A percentile compares a stretch with the other conserved stretches of the same genome.
These are phyloP conservation scores for Actinidia arguta DNA, from an alignment of 179 eudicot genomes.

Conservation along the genomic window DNA sequence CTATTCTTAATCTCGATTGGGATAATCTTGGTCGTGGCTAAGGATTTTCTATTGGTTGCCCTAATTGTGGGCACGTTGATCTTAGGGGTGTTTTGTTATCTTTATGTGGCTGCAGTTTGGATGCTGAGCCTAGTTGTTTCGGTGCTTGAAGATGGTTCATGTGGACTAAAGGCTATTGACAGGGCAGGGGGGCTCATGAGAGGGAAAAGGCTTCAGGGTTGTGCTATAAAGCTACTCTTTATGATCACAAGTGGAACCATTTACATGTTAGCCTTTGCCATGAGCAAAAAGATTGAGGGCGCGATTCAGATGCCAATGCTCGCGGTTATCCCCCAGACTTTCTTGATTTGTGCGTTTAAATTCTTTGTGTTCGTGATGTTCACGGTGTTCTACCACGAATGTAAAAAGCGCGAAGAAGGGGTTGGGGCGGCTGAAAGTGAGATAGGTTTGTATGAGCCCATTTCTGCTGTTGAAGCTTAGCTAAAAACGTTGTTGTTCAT, in stretches of 20 bases:
- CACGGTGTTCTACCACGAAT: conserved; percentile 24
- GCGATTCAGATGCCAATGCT: background rate
- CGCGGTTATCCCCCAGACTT: background rate
- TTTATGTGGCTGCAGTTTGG: conserved; percentile 16
- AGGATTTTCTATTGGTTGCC: background rate
- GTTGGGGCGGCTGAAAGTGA: background rate
- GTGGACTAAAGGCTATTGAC: conserved; percentile 26
- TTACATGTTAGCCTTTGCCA: too few relatives aligned
- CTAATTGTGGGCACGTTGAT: background rate
- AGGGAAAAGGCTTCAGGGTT: conserved; percentile 23
- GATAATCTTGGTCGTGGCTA: too few relatives aligned
- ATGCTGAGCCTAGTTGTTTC: conserved; percentile 24
- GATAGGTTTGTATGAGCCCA: background rate
- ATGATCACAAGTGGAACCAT: background rate
- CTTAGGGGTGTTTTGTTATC: background rate
- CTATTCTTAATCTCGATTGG: background rate
- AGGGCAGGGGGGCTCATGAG: conserved; percentile 24
- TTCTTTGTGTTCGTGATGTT: conserved; percentile 18
- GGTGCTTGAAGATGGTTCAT: conserved; percentile 11
- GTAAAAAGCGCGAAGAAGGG: background rate
- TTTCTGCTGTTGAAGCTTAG: background rate
- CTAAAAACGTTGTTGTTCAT: background rate
- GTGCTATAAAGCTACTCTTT: conserved; percentile 5
- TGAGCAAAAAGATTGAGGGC: background rate
- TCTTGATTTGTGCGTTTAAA: background rate